Evolutionary conservation across 768 basidiomycete genomes (phyloP).

Genomic region (Nidularia sp.): DNA sequence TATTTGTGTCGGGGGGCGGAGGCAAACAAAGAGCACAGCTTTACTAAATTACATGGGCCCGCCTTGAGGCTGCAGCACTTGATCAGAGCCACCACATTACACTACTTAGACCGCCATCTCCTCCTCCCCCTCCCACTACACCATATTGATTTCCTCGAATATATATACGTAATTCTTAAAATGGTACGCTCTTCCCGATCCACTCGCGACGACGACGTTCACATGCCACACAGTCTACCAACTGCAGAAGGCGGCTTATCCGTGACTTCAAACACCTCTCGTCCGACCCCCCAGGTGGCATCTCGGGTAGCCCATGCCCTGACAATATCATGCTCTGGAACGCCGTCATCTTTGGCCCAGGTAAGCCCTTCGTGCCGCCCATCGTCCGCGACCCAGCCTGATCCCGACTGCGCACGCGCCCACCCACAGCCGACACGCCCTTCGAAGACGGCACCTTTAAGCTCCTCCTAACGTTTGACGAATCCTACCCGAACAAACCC

Average conservation of each 20-base stretch:
- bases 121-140: too few species aligned
- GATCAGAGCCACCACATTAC: too few species aligned
- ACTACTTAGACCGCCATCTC: too few species aligned
- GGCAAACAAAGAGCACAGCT: too few species aligned
- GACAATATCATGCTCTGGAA: conserved; percentile 99
- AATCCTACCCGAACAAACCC: conserved; percentile 98
- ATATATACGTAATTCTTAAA: too few species aligned
- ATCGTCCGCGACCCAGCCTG: neutral
- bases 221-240: conserved; percentile 65
- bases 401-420: conserved; percentile 1
- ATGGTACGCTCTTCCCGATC: neutral
- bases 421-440: conserved; percentile 81
- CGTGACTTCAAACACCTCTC: conserved; percentile 97
- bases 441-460: conserved; percentile 99
- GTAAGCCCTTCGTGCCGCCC: conserved; percentile 40
- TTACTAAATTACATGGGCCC: too few species aligned
- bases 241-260: conserved; percentile 91
- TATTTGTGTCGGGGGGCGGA: too few species aligned
- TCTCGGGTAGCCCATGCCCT: conserved; percentile 94
- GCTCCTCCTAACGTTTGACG: conserved; percentile 91
- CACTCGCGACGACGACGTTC: neutral
- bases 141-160: too few species aligned
- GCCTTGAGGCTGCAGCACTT: too few species aligned
- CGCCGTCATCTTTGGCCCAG: conserved; percentile 98
- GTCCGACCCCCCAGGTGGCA: conserved; percentile 91